phyloP scores from a whole-genome alignment of 345 rosid genomes.

The Brassica carinata region DNA sequence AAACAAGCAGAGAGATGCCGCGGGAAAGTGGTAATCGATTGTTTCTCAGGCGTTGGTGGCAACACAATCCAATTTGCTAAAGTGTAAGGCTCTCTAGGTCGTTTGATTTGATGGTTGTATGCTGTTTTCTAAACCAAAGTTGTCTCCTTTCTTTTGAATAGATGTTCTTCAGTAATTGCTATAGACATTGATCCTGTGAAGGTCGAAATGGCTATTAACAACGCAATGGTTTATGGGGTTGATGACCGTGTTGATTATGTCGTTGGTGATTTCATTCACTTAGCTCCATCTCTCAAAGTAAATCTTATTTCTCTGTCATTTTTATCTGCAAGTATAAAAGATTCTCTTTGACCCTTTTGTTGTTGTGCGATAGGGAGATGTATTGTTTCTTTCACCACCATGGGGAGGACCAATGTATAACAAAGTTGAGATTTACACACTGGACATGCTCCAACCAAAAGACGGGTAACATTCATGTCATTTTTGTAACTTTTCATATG shows the following conservation, averaged over 20 bases:
- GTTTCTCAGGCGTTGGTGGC: slow-evolving; percentile 58
- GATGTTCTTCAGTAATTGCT: neutral
- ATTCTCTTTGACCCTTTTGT: neutral
- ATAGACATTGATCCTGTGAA: neutral
- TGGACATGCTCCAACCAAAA: slow-evolving; percentile 50
- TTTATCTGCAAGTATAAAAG: neutral
- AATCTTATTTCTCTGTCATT: neutral
- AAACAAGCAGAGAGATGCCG: slow-evolving; percentile 50
- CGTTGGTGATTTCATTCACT: neutral
- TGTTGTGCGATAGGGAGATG: slow-evolving; percentile 42
- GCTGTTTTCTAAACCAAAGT: neutral
- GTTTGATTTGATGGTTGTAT: neutral
- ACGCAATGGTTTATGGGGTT: neutral
- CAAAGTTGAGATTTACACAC: slow-evolving; percentile 36
- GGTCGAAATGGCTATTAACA: neutral
- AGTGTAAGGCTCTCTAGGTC: slow-evolving; percentile 24
- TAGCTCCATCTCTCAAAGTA: neutral
- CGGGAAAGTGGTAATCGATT: slow-evolving; percentile 47
- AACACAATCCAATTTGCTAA: slow-evolving; percentile 57
- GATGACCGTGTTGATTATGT: neutral
- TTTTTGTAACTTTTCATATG: slow-evolving; percentile 22
- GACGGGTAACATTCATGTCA: slow-evolving; percentile 33
- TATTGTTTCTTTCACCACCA: slow-evolving; percentile 53
- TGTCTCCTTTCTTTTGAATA: neutral
- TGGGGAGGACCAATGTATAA: slow-evolving; percentile 60